Base-by-base conservation (phyloP, 208 protist species). In the Trypanosoma congolense region DNA sequence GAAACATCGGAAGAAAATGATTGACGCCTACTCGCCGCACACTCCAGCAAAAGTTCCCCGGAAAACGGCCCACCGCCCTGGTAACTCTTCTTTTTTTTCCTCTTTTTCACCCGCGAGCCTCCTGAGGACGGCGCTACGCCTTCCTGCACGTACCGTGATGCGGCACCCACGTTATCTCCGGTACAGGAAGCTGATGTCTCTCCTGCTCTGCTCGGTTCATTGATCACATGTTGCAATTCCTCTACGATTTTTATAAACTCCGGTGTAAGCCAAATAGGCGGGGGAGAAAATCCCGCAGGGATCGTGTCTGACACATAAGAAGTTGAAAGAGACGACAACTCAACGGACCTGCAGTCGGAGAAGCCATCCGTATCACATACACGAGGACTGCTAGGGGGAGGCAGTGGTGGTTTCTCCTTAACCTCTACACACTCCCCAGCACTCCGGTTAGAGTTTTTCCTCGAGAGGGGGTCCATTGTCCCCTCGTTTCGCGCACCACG, bases 1-100 rank as follows among this genome's bases (percentile, higher is more conserved):
- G 48, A 40, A 9, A 67, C 31, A 35, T 70, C 45, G 3, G 72
- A 42, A 25, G 65, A 72, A 31, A 53, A 47, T 3, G 52, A 54
- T 33, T 51, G 59, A 16, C 79, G 72, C 33, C 72, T 46, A 19
- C 18, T 58, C 33, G 60, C 16, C 6, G 75, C 79, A 56, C 79
- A 86, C 55, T 72, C 68, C 4, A 86, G 36, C 46, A 86, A 30
- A 10, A 86, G 25, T 30, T 81, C 78, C n/a, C 65, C 47, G n/a
- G 46, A 45, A 46, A 46, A n/a, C 42, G 21, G 21, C 21, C n/a
- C 42, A 46, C 12, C 21, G 42, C 6, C 18, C 18, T 6, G 42
- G 35, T n/a, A 40, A 6, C 12, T 24, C 12, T 9, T 46, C 18
- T 46, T 46, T 46, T 46, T 46, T 24, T 46, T 46, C 42, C 21